Percentiles rank a stretch among this genome's conserved stretches.
phyloP scores from a whole-genome alignment of 1,139 yeast genomes.

The Blastobotrys indianensis region DNA sequence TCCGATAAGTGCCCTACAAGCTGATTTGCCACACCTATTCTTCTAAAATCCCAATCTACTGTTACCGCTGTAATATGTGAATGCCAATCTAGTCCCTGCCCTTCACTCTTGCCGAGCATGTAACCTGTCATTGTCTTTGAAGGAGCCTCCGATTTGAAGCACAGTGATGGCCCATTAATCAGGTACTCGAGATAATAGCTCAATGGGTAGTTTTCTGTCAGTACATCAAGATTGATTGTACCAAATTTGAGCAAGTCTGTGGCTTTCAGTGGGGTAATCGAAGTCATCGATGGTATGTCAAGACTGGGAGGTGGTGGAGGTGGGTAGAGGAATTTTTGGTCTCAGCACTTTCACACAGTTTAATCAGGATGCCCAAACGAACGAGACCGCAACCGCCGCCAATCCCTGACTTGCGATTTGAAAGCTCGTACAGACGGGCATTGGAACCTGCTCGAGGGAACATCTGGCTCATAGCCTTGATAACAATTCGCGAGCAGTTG shows the following conservation, averaged over 20 bases:
- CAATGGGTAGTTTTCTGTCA: slow-evolving; percentile 84
- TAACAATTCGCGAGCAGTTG: slow-evolving; percentile 35
- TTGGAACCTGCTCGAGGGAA: slow-evolving; percentile 32
- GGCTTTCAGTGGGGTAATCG: slow-evolving; percentile 77
- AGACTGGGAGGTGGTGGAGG: neutral
- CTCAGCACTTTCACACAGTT: neutral
- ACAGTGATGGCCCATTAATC: slow-evolving; percentile 80
- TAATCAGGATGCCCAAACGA: slow-evolving; percentile 2
- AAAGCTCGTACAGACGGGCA: slow-evolving; percentile 27
- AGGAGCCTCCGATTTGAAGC: slow-evolving; percentile 63
- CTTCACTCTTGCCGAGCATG: slow-evolving; percentile 97
- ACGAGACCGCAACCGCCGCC: slow-evolving; percentile 14
- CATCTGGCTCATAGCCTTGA: slow-evolving; percentile 23
- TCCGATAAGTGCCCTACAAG: slow-evolving; percentile 69
- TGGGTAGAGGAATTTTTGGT: neutral
- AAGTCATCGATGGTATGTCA: slow-evolving; percentile 49
- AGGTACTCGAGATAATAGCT: slow-evolving; percentile 82
- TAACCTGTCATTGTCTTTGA: slow-evolving; percentile 31
- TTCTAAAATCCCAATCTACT: slow-evolving; percentile 70
- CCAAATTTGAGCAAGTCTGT: slow-evolving; percentile 72
- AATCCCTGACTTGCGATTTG: slow-evolving; percentile 33
- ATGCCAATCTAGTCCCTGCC: slow-evolving; percentile 81
- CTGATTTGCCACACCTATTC: slow-evolving; percentile 72
- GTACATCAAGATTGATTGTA: slow-evolving; percentile 73
- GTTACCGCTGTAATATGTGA: slow-evolving; percentile 97